These are phyloP conservation scores for Diplotaxis tenuifolia DNA, from an alignment of 345 rosid genomes.

Conservation along the genomic window DNA sequence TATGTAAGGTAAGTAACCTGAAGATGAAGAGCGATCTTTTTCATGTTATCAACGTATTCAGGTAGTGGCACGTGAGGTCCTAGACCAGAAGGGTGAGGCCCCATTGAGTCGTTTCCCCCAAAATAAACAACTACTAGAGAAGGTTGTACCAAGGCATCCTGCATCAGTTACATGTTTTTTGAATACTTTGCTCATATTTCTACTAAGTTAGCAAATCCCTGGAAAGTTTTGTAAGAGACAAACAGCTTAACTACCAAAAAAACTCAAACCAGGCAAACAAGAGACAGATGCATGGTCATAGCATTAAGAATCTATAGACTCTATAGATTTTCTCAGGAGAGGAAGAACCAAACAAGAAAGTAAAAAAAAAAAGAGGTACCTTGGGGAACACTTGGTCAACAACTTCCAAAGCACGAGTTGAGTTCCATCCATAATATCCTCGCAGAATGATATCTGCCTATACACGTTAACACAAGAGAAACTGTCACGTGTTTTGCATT, in stretches of 20 bases:
- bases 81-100: slow-evolving; percentile 82
- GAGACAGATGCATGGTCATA: background rate
- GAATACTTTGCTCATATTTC: too few species aligned
- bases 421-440: slow-evolving; percentile 95
- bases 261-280: background rate
- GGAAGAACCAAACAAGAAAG: background rate
- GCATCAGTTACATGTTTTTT: slow-evolving; percentile 17
- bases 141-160: slow-evolving; percentile 80
- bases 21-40: slow-evolving; percentile 70
- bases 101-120: slow-evolving; percentile 98
- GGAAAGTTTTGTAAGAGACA: background rate
- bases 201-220: background rate
- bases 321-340: background rate
- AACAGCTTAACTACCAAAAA: background rate
- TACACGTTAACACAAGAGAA: slow-evolving; percentile 1
- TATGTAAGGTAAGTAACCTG: slow-evolving; percentile 50
- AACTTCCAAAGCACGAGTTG: slow-evolving; percentile 80
- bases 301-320: background rate
- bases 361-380: slow-evolving; percentile 43
- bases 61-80: slow-evolving; percentile 92
- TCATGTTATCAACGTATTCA: slow-evolving; percentile 83
- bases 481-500: slow-evolving; percentile 18
- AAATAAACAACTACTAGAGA: slow-evolving; percentile 82
- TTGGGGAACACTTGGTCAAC: slow-evolving; percentile 82
- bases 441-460: slow-evolving; percentile 88